phyloP scores from a whole-genome alignment of 495 filamentous ascomycete species.

The Rusavskia elegans region DNA sequence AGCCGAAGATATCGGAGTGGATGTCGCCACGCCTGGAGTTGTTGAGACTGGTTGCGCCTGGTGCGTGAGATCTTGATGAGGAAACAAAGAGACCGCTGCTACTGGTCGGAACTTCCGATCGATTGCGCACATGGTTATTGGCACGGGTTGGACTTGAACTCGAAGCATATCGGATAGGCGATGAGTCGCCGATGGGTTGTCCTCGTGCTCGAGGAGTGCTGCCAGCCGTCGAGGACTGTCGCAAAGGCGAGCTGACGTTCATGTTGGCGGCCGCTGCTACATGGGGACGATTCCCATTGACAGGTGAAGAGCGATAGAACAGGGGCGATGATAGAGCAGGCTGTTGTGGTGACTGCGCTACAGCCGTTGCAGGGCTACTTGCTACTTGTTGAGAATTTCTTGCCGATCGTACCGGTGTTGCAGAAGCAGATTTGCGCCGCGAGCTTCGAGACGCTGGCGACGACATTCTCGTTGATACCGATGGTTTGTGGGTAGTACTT shows the following conservation, averaged over 20 bases:
- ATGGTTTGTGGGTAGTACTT: background rate
- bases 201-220: slow-evolving; percentile 50
- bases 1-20: slow-evolving; percentile 57
- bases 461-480: slow-evolving; percentile 23
- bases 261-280: slow-evolving; percentile 30
- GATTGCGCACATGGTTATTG: slow-evolving; percentile 30
- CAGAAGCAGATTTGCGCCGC: slow-evolving; percentile 22
- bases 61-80: slow-evolving; percentile 36
- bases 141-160: slow-evolving; percentile 64
- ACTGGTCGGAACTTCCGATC: slow-evolving; percentile 54
- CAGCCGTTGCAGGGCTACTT: slow-evolving; percentile 14
- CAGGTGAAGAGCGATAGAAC: slow-evolving; percentile 68
- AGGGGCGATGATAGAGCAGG: slow-evolving; percentile 60
- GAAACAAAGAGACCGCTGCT: slow-evolving; percentile 78
- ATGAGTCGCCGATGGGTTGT: slow-evolving; percentile 49
- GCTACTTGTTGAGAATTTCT: slow-evolving; percentile 22
- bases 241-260: slow-evolving; percentile 50
- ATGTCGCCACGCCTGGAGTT: slow-evolving; percentile 64
- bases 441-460: slow-evolving; percentile 31
- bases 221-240: slow-evolving; percentile 45
- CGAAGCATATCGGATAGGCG: slow-evolving; percentile 73
- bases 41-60: slow-evolving; percentile 27
- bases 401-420: slow-evolving; percentile 26
- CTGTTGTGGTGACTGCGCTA: slow-evolving; percentile 18
- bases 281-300: slow-evolving; percentile 38